These are phyloP conservation scores for Gaeumannomyces sp. DNA, from an alignment of 2,329 filamentous ascomycete genomes.

Conservation along the genomic window DNA sequence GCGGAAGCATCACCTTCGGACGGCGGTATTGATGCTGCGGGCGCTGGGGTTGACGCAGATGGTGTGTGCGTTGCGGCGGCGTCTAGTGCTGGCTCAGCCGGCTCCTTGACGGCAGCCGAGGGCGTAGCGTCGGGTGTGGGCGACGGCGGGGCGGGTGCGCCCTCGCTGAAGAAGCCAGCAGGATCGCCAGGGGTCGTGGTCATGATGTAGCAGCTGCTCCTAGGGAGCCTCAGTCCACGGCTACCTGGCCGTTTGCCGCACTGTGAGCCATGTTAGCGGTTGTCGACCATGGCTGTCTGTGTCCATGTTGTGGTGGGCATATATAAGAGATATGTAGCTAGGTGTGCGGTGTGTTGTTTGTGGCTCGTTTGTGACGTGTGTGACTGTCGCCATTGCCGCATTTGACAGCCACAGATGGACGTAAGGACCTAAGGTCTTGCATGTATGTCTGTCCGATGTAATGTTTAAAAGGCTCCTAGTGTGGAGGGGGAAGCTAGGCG, in stretches of 20 bases:
- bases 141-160: too few relatives aligned
- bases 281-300: background rate
- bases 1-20: background rate
- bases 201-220: background rate
- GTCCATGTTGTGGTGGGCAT: too few relatives aligned
- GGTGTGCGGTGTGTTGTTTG: background rate
- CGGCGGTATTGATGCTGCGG: background rate
- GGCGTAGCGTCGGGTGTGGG: too few relatives aligned
- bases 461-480: background rate
- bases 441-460: background rate
- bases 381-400: background rate
- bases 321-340: too few relatives aligned
- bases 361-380: background rate
- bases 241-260: background rate
- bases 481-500: too few relatives aligned
- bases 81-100: background rate
- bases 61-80: background rate
- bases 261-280: background rate
- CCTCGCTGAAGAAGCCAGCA: background rate
- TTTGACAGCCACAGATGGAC: background rate
- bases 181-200: background rate
- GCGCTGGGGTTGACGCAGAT: background rate
- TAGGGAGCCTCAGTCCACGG: background rate
- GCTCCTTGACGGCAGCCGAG: too few relatives aligned
- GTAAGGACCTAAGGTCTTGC: background rate